Base-by-base conservation (phyloP, 306 rosid genomes). In the Sphenostylis stenocarpa region DNA sequence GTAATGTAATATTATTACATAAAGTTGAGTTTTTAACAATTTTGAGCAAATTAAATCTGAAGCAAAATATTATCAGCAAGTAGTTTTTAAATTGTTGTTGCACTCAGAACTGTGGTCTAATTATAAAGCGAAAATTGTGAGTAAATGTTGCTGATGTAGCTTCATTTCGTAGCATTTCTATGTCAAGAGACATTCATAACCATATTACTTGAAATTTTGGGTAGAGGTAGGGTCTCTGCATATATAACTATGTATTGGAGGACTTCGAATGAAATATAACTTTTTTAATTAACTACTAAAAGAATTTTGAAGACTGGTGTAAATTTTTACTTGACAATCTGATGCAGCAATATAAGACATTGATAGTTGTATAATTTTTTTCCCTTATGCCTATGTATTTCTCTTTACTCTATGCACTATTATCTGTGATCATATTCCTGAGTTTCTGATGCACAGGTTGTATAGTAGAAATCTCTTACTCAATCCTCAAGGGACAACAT, bases 181-280 rank as follows among this genome's bases (percentile, higher is more conserved):
- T 52, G 13, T 31, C 33, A 70, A 52, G 79, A 53, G 45, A 48
- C 16, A 48, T 15, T 55, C 19, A 28, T 64, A 45, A 20, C 43
- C 36, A 56, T 64, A 64, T 80, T 63, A 52, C 53, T 31, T 64
- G 10, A 66, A 48, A 64, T 84, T 79, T 76, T 62, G 43, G 63
- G 71, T 26, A 48, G 56, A 70, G 44, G 36, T 29, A 29, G 34
- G 34, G 34, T 9, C 19, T 52, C 53, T 33, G 56, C 17, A 43
- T 23, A 33, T 31, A 16, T 24, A n/a, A 70, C 44, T 43, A 23
- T 5, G 5, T 47, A 67, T 67, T 72, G 72, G 15, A 56, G 19
- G 21, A 67, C 16, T 57, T 8, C 26, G 20, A 2, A n/a, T 47
- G 47, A 38, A 36, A 71, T 17, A 24, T 23, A 38, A 13, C 20